Evolutionary conservation across 139 green algal species (phyloP).

Genomic region (Dunaliella primolecta): DNA sequence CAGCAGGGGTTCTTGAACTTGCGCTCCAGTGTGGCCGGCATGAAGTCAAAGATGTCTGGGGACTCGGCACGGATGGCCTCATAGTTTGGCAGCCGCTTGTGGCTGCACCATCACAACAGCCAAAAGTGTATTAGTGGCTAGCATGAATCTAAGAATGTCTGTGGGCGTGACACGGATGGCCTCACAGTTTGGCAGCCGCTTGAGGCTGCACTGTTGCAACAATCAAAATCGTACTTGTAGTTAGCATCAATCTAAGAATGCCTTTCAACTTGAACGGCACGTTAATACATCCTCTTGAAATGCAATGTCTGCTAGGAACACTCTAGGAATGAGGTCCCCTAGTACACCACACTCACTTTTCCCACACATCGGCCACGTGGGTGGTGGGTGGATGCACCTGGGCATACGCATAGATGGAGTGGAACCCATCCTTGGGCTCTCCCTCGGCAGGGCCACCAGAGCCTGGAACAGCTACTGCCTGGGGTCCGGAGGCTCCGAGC

Average conservation of each 20-base stretch:
- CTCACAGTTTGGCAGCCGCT: conserved; percentile 8
- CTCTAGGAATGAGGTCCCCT: no score
- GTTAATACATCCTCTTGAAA: not conserved
- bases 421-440: not conserved
- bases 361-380: conserved; percentile 20
- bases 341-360: conserved; percentile 17
- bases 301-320: no score
- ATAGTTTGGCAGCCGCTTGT: conserved; percentile 11
- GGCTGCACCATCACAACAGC: not conserved
- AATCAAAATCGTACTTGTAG: not conserved
- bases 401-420: not conserved
- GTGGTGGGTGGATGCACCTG: not conserved
- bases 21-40: conserved; percentile 36
- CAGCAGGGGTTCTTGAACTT: conserved; percentile 58
- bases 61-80: conserved; percentile 15
- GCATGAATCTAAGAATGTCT: conserved; percentile 50
- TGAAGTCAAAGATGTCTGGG: conserved; percentile 45
- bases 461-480: no score
- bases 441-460: not conserved
- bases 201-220: not conserved
- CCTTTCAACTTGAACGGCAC: conserved; percentile 19
- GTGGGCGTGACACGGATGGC: conserved; percentile 16
- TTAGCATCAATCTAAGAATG: conserved; percentile 44
- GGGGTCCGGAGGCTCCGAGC: no score
- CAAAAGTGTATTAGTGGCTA: not conserved